Percentiles rank a stretch among this genome's conserved stretches.
Conservation (phyloP, 2,329 filamentous ascomycete species). For the Arthrobotrys sphaeroides region DNA sequence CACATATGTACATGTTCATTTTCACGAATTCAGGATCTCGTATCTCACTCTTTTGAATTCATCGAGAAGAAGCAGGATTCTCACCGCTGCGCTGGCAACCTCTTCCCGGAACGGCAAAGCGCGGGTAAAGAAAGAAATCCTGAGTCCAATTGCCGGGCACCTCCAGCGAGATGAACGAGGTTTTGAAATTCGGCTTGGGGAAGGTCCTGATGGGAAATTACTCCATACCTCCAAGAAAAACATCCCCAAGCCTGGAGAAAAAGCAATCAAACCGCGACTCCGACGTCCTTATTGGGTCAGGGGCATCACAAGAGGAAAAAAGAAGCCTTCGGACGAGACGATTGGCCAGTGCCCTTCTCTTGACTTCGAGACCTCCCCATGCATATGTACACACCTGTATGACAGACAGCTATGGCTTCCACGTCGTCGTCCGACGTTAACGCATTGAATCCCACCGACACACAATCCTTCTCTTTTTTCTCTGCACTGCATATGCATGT, state of each 20-base stretch:
- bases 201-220: slow-evolving; percentile 54
- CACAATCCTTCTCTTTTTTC: background rate
- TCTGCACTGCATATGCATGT: background rate
- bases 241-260: background rate
- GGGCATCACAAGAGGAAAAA: slow-evolving; percentile 17
- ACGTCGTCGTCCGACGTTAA: background rate
- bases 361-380: background rate
- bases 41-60: too few relatives aligned
- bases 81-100: slow-evolving; percentile 14
- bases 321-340: background rate
- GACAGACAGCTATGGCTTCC: slow-evolving; percentile 25
- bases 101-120: slow-evolving; percentile 24
- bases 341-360: background rate
- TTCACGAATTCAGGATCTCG: too few relatives aligned
- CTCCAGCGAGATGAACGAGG: slow-evolving; percentile 52
- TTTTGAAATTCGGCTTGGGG: slow-evolving; percentile 54
- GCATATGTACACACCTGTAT: background rate
- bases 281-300: slow-evolving; percentile 51
- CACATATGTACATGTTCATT: background rate
- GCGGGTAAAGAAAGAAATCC: slow-evolving; percentile 38
- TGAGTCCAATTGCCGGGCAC: slow-evolving; percentile 34
- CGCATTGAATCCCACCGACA: slow-evolving; percentile 5
- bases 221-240: slow-evolving; percentile 17
- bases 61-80: too few relatives aligned
- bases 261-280: slow-evolving; percentile 35